phyloP scores from a whole-genome alignment of 2,329 filamentous ascomycete genomes.

The Penicillium concentricum region DNA sequence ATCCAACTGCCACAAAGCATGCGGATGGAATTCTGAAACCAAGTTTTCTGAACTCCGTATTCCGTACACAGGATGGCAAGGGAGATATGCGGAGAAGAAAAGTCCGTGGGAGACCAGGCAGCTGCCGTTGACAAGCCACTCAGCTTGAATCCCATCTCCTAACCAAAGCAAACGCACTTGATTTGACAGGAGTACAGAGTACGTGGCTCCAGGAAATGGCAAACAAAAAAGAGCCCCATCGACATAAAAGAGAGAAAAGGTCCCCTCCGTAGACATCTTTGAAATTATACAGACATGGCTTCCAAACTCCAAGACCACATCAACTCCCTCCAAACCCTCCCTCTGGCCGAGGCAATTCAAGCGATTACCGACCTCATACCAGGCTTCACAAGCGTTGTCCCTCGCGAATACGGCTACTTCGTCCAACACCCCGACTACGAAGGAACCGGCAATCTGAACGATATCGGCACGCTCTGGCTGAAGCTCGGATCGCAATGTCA shows the following conservation, averaged over 20 bases:
- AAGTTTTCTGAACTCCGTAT: neutral
- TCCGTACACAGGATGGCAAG: neutral
- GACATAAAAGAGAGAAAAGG: neutral
- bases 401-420: conserved; percentile 11
- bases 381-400: conserved; percentile 11
- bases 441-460: conserved; percentile 15
- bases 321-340: conserved; percentile 7
- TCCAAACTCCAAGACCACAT: conserved; percentile 12
- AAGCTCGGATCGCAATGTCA: conserved; percentile 7
- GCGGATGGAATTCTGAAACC: too few species aligned
- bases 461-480: conserved; percentile 17
- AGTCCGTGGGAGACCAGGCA: neutral
- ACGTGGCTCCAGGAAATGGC: neutral
- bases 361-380: conserved; percentile 12
- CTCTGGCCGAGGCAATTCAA: conserved; percentile 12
- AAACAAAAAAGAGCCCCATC: neutral
- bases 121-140: neutral
- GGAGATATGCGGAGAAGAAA: neutral
- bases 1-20: neutral
- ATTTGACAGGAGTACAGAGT: neutral
- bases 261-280: neutral
- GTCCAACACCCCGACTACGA: conserved; percentile 14
- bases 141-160: neutral
- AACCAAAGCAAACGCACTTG: neutral
- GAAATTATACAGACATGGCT: neutral